Base-by-base conservation (phyloP, 305 asterid species). In the Solanum hybrid region DNA sequence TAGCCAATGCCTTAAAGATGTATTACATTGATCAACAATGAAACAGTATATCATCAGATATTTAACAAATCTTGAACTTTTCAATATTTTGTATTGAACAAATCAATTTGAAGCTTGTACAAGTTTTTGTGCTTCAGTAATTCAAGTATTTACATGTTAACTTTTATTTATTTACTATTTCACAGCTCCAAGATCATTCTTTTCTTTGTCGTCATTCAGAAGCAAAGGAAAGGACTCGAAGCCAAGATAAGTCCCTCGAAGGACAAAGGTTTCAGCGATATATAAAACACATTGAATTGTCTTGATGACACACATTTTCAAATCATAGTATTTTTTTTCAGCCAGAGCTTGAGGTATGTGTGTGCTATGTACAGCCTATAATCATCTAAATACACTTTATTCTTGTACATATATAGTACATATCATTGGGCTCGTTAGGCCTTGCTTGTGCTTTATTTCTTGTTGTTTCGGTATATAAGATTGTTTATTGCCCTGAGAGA, bases 171-270 rank as follows among this genome's bases (percentile, higher is more conserved):
- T 31, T 84, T 51, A 84, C 89, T 22, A 26, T 45, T 90, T 91
- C 92, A 86, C 98, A 96, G 99, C 96, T 87, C 97, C 99, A 20
- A 94, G 97, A 92, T 96, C 99, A 68, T 98, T 98, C 90, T 97
- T 97, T 95, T 98, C 98, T 76, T 92, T 96, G 61, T 95, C 99
- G 4, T 89, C 98, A 65, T 98, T 98, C 91, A 94, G 99, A 94
- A 95, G 98, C 97, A 97, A 97, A 92, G 98, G 97, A 92, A 94
- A 95, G 79, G 99, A 97, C 81, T 94, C 96, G 14, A 97, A 96
- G 92, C 96, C 96, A 83, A 93, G 99, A 94, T 95, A 93, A 90
- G 65, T 33, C 78, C 88, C 32, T 34, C 76, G 81, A 73, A 89
- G 26, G 61, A 82, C 38, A 87, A 83, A 79, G 31, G 89, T 29